Base-by-base conservation (phyloP, 75 land plant genomes). In the Picea glauca region DNA sequence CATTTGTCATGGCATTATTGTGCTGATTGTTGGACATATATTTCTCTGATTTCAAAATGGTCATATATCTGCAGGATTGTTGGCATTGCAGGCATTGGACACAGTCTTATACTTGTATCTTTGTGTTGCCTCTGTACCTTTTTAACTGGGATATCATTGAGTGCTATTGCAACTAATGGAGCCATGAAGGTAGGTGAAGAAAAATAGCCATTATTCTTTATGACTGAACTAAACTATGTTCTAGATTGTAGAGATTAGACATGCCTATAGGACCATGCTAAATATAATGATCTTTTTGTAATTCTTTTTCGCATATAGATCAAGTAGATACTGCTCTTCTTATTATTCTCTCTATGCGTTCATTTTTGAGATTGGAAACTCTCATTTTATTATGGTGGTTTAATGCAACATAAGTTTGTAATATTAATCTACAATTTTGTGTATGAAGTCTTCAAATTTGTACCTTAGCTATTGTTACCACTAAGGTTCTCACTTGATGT, bases 111-210 rank as follows among this genome's bases (percentile, higher is more conserved):
- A 80, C 81, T 97, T 76, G 94, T 97, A 14, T 65, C 91, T 23
- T 84, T 95, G 63, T 97, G 99, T 84, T 93, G 95, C 18, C 33
- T 84, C 3, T 97, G 99, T 78, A 97, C 99, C 18, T 95, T 93
- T 78, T 83, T 97, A 81, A 97, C 99, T 74, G 82, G 86, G 63
- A 87, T 97, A 60, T 97, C 99, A 13, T 81, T 97, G 54, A 97
- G 99, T 87, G 99, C 99, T 18, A 97, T 97, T 79, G 99, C 99
- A 72, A 97, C 99, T 31, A 97, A 97, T 90, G 99, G 99, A 60
- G 99, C 99, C 56, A 97, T 97, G 99, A 97, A 97, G 99, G 99
- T 97, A 86, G 11, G 70, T 38, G 30, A 57, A 75, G 32, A 6
- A 13, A 38, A 30, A 56, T 74, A 20, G 56, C 2, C 54, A 50